These are phyloP conservation scores for Amylocystis lapponica DNA, from an alignment of 768 basidiomycete species.

Conservation along the genomic window DNA sequence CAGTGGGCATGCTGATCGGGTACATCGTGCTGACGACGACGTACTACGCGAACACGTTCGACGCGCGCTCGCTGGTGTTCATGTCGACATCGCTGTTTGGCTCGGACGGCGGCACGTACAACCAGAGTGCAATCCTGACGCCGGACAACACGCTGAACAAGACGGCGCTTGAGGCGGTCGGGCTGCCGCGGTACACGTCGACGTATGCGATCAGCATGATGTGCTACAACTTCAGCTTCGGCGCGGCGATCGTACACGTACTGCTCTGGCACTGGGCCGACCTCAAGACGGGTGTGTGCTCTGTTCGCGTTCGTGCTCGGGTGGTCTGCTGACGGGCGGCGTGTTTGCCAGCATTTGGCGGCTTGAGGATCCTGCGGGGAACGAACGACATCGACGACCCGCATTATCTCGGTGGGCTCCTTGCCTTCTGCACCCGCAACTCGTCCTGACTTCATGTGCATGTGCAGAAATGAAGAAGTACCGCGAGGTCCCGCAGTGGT, in stretches of 20 bases:
- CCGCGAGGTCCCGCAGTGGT: slow-evolving; percentile 49
- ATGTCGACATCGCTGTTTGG: slow-evolving; percentile 46
- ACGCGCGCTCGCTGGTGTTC: slow-evolving; percentile 37
- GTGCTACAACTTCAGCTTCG: slow-evolving; percentile 45
- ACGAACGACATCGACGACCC: slow-evolving; percentile 38
- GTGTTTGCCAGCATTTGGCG: slow-evolving; percentile 34
- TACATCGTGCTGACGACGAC: slow-evolving; percentile 36
- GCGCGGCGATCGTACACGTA: slow-evolving; percentile 44
- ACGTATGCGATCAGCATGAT: slow-evolving; percentile 44
- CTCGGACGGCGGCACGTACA: slow-evolving; percentile 31
- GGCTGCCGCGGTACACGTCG: slow-evolving; percentile 34
- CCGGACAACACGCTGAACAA: slow-evolving; percentile 32
- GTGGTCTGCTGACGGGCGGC: not conserved
- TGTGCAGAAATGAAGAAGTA: slow-evolving; percentile 44
- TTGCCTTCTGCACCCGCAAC: not conserved
- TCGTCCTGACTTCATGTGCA: not conserved
- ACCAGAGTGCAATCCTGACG: slow-evolving; percentile 37
- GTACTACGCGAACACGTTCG: slow-evolving; percentile 42
- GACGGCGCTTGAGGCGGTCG: slow-evolving; percentile 20
- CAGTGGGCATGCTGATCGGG: slow-evolving; percentile 45
- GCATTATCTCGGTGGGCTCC: slow-evolving; percentile 28
- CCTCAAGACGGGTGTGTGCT: slow-evolving; percentile 32
- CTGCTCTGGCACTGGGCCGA: slow-evolving; percentile 50
- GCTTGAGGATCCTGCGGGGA: slow-evolving; percentile 32
- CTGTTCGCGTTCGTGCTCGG: not conserved